These are phyloP conservation scores for Scheffersomyces amazonensis DNA, from an alignment of 805 yeast species.

Conservation along the genomic window DNA sequence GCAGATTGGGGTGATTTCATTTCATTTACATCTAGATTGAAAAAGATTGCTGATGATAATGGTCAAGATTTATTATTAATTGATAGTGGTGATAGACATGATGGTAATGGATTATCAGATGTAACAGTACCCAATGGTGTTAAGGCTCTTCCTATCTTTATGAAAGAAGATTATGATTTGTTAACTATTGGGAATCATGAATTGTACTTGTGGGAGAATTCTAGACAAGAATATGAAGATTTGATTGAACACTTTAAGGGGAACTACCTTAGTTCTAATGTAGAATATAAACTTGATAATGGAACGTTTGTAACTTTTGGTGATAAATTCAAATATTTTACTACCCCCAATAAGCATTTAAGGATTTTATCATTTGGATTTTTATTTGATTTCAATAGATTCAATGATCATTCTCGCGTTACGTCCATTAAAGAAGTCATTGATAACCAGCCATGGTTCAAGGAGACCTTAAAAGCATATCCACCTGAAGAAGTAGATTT, in stretches of 20 bases:
- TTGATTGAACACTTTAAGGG: slow-evolving; percentile 60
- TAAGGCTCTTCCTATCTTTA: slow-evolving; percentile 60
- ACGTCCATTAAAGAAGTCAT: slow-evolving; percentile 56
- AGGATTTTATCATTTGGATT: slow-evolving; percentile 73
- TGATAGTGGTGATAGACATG: slow-evolving; percentile 93
- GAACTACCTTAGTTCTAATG: slow-evolving; percentile 69
- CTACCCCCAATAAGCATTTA: slow-evolving; percentile 50
- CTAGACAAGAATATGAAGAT: slow-evolving; percentile 60
- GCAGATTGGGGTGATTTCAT: slow-evolving; percentile 93
- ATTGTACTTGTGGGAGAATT: slow-evolving; percentile 64
- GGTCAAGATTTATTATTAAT: slow-evolving; percentile 67
- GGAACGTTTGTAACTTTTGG: slow-evolving; percentile 65
- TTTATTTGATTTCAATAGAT: slow-evolving; percentile 68
- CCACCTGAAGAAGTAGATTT: slow-evolving; percentile 51
- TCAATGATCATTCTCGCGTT: slow-evolving; percentile 61
- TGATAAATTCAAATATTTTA: slow-evolving; percentile 58
- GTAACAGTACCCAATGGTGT: slow-evolving; percentile 72
- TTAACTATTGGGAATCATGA: slow-evolving; percentile 92
- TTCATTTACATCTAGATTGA: slow-evolving; percentile 59
- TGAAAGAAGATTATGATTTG: slow-evolving; percentile 66
- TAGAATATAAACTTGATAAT: slow-evolving; percentile 48
- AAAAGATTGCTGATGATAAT: slow-evolving; percentile 36
- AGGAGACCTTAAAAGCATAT: slow-evolving; percentile 31
- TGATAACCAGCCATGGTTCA: slow-evolving; percentile 60
- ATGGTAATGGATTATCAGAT: slow-evolving; percentile 90